Evolutionary conservation across 73 alveolate species (phyloP).

Genomic region (Uronychia binucleata): DNA sequence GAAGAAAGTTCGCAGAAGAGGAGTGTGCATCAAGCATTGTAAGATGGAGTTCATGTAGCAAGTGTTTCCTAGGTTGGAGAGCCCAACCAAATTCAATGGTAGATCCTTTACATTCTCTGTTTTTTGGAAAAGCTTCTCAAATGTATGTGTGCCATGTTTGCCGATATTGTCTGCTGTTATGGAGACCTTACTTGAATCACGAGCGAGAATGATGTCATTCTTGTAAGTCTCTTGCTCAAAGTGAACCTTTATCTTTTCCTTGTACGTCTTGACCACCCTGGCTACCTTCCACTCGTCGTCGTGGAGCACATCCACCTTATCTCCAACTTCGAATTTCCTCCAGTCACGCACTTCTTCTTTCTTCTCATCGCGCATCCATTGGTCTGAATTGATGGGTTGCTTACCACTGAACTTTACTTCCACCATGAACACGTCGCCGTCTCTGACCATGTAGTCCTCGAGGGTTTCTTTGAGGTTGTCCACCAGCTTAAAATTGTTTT

Average conservation of each 20-base stretch:
- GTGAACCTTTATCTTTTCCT: slow-evolving; percentile 39
- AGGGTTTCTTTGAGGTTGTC: slow-evolving; percentile 13
- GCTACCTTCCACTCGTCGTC: slow-evolving; percentile 64
- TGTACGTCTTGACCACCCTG: slow-evolving; percentile 22
- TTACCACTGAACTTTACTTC: slow-evolving; percentile 46
- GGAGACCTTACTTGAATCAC: slow-evolving; percentile 28
- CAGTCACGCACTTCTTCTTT: slow-evolving; percentile 31
- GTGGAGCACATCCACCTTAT: slow-evolving; percentile 51
- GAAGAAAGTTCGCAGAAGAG: slow-evolving; percentile 59
- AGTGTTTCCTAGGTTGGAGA: slow-evolving; percentile 70
- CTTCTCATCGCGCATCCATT: too few species aligned
- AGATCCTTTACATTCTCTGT: not conserved
- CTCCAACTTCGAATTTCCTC: slow-evolving; percentile 63
- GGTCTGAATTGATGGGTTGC: slow-evolving; percentile 34
- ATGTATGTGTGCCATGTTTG: slow-evolving; percentile 51
- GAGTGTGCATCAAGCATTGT: slow-evolving; percentile 62
- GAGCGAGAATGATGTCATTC: slow-evolving; percentile 32
- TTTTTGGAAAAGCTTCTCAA: slow-evolving; percentile 32
- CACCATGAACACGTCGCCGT: slow-evolving; percentile 54
- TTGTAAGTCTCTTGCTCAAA: slow-evolving; percentile 47
- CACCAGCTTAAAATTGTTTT: slow-evolving; percentile 28
- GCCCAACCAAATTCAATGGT: slow-evolving; percentile 37
- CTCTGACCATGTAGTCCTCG: slow-evolving; percentile 50
- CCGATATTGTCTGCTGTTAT: slow-evolving; percentile 13
- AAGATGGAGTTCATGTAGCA: slow-evolving; percentile 74